Conservation (phyloP, 768 basidiomycete genomes). For the Candolleomyces aberdarensis region DNA sequence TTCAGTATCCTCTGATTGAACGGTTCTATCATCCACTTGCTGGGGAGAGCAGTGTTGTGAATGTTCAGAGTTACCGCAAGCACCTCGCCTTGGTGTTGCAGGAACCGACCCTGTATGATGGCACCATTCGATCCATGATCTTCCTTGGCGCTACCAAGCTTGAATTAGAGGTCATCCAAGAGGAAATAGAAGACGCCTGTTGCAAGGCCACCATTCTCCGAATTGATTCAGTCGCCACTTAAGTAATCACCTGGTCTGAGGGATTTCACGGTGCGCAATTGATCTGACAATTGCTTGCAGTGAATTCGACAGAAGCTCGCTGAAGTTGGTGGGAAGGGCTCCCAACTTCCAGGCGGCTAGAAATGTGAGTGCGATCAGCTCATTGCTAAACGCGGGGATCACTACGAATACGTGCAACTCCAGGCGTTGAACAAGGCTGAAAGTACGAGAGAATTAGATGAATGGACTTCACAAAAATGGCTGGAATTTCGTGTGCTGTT, state of each 20-base stretch:
- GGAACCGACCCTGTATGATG: slow-evolving; percentile 77
- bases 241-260: slow-evolving; percentile 40
- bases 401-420: slow-evolving; percentile 76
- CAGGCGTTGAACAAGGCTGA: slow-evolving; percentile 42
- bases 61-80: slow-evolving; percentile 75
- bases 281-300: slow-evolving; percentile 17
- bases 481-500: no score
- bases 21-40: slow-evolving; percentile 71
- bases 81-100: slow-evolving; percentile 84
- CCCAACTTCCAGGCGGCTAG: slow-evolving; percentile 77
- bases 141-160: slow-evolving; percentile 74
- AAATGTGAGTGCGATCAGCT: slow-evolving; percentile 73
- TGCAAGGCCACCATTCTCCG: slow-evolving; percentile 77
- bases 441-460: no score
- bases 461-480: no score
- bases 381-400: slow-evolving; percentile 49
- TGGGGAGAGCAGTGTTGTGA: slow-evolving; percentile 64
- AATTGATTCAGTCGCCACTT: slow-evolving; percentile 79
- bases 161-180: slow-evolving; percentile 65
- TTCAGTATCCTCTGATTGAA: slow-evolving; percentile 65
- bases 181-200: slow-evolving; percentile 76
- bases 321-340: slow-evolving; percentile 78
- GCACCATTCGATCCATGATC: slow-evolving; percentile 80
- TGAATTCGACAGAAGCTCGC: slow-evolving; percentile 63
- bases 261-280: background rate